Evolutionary conservation across 768 basidiomycete species (phyloP), one percentile per base, ranked within the genome.

Genomic region (Amanita molliuscula): DNA sequence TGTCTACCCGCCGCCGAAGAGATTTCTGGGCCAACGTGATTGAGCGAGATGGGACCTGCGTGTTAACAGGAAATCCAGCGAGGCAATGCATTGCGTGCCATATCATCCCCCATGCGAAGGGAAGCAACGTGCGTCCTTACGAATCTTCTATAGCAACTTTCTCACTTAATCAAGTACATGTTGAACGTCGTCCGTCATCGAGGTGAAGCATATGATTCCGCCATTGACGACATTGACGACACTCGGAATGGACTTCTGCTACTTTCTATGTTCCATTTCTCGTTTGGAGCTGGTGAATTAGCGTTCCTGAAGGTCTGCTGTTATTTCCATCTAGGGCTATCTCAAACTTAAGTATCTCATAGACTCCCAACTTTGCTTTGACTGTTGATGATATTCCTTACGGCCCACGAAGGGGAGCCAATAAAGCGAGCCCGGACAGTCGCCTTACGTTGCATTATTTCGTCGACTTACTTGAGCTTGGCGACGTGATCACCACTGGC

Each of bases 291-390:
- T 20, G 44, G 48, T 26, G 10, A 38, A 33, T 38, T 54, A 25
- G 55, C 55, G 6, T 56, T 56, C 45, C 38, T 56, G 33, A 51
- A 54, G 49, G 55, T 56, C 37, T 16, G 47, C 26, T 53, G 42
- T 55, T 47, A 44, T 51, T 38, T 53, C 33, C 52, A 40, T 50
- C 21, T 4, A 43, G 44, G 45, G 26, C 44, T 45, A 43, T 48
- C 34, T 50, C 26, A 44, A 44, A 28, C 43, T 44, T 20, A 29
- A 44, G 43, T 44, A 34, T 31, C 29, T 46, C 25, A 31, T 44
- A 53, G 53, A 53, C 53, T 13, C 53, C 53, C 35, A 51, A 51
- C 50, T 51, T 53, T 45, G 36, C n/a, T 35, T 38, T 53, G 35
- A 53, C n/a, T n/a, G n/a, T n/a, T n/a, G n/a, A n/a, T n/a, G n/a